phyloP scores from a whole-genome alignment of 2,329 filamentous ascomycete species.

The Chalara sp. region DNA sequence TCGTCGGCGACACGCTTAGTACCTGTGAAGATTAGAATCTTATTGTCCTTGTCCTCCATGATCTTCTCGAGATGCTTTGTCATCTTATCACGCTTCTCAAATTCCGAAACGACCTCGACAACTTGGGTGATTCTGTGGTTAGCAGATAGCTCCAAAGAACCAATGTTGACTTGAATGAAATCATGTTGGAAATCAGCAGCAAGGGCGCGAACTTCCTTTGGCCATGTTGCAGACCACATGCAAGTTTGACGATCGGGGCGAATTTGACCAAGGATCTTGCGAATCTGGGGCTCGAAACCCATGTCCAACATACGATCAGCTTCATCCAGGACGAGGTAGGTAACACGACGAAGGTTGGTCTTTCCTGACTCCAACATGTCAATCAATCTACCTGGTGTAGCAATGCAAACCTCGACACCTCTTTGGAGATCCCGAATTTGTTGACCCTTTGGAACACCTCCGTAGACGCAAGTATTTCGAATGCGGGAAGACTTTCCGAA shows the following conservation, averaged over 20 bases:
- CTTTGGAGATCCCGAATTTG: constrained; percentile 93
- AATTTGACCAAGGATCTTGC: constrained; percentile 97
- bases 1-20: constrained; percentile 96
- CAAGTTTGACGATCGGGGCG: constrained; percentile 97
- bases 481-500: constrained; percentile 98
- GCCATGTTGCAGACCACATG: constrained; percentile 99
- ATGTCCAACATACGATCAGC: constrained; percentile 99
- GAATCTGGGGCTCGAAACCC: constrained; percentile 99
- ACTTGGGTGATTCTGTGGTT: constrained; percentile 98
- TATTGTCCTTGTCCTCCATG: constrained; percentile 95
- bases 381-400: constrained; percentile 93
- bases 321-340: constrained; percentile 96
- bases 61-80: constrained; percentile 96
- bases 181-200: constrained; percentile 87
- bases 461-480: constrained; percentile 97
- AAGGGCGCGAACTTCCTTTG: constrained; percentile 92
- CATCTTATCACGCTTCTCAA: constrained; percentile 97
- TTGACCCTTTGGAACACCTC: constrained; percentile 94
- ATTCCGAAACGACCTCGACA: constrained; percentile 90
- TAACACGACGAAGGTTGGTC: constrained; percentile 96
- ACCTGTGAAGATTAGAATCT: constrained; percentile 89
- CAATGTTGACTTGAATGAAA: constrained; percentile 98
- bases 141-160: constrained; percentile 90
- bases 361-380: constrained; percentile 98
- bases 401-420: constrained; percentile 97